These are phyloP conservation scores for apple (Malus domestica) DNA, from an alignment of 306 rosid species.

Conservation along the genomic window DNA sequence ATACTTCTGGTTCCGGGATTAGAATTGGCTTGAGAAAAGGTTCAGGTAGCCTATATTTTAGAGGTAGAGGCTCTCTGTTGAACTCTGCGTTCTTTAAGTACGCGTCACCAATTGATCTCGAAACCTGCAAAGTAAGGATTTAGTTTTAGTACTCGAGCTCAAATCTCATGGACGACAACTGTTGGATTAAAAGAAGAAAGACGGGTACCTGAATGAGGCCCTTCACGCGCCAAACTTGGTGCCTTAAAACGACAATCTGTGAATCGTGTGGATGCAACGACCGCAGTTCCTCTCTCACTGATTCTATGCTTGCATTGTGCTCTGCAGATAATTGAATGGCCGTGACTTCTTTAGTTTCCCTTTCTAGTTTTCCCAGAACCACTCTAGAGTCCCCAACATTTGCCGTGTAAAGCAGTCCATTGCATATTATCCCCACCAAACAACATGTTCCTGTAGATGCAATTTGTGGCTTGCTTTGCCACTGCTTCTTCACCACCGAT, in stretches of 20 bases:
- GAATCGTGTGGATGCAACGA: slow-evolving; percentile 58
- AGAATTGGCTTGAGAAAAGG: slow-evolving; percentile 67
- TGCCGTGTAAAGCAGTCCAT: slow-evolving; percentile 53
- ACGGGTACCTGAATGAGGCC: slow-evolving; percentile 73
- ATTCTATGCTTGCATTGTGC: slow-evolving; percentile 62
- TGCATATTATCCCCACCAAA: slow-evolving; percentile 66
- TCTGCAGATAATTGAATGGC: slow-evolving; percentile 71
- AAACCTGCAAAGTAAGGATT: slow-evolving; percentile 40
- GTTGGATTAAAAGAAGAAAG: neutral
- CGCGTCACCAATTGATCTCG: slow-evolving; percentile 83
- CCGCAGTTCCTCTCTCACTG: slow-evolving; percentile 63
- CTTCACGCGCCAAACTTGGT: slow-evolving; percentile 81
- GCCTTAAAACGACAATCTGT: slow-evolving; percentile 57
- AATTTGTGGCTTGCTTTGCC: slow-evolving; percentile 59
- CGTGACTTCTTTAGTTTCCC: slow-evolving; percentile 47
- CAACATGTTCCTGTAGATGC: slow-evolving; percentile 77
- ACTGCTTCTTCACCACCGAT: slow-evolving; percentile 53
- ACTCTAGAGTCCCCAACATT: slow-evolving; percentile 75
- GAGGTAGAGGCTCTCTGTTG: slow-evolving; percentile 60
- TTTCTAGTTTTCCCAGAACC: slow-evolving; percentile 59
- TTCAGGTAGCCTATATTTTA: slow-evolving; percentile 52
- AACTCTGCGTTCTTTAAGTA: slow-evolving; percentile 70
- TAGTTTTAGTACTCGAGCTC: neutral
- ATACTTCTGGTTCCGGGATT: slow-evolving; percentile 54
- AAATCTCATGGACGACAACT: neutral